phyloP scores from a whole-genome alignment of 2,329 filamentous ascomycete species.

The Aureobasidium namibiae region DNA sequence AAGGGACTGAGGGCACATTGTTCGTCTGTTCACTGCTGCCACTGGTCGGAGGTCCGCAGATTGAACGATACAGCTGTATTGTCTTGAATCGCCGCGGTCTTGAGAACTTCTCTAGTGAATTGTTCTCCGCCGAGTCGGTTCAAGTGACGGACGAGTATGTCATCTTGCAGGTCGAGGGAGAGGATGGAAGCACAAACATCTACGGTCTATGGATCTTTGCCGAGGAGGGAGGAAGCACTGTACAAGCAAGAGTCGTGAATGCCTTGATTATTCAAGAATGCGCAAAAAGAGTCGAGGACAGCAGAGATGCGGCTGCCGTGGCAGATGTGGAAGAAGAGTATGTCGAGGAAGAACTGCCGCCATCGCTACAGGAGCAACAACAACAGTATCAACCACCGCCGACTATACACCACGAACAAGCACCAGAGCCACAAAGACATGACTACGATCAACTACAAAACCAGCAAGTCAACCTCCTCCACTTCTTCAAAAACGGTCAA shows the following conservation, averaged over 20 bases:
- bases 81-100: constrained; percentile 41
- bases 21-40: constrained; percentile 65
- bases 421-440: constrained; percentile 6
- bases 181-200: constrained; percentile 31
- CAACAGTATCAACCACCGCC: constrained; percentile 15
- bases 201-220: constrained; percentile 59
- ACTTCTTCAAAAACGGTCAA: constrained; percentile 21
- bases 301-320: constrained; percentile 37
- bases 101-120: constrained; percentile 39
- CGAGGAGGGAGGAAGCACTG: constrained; percentile 48
- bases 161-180: constrained; percentile 45
- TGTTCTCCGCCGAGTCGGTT: constrained; percentile 35
- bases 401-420: constrained; percentile 11
- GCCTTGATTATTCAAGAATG: constrained; percentile 48
- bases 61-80: constrained; percentile 36
- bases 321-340: constrained; percentile 18
- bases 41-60: constrained; percentile 24
- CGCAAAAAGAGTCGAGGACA: constrained; percentile 44
- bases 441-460: constrained; percentile 16
- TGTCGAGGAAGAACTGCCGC: constrained; percentile 14
- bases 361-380: constrained; percentile 13
- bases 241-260: constrained; percentile 41
- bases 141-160: constrained; percentile 50
- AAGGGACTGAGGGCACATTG: constrained; percentile 74
- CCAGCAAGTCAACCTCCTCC: constrained; percentile 18